A percentile compares a stretch with the other conserved stretches of the same genome.
Conservation (phyloP, 164 flowering plant species). For the Hamamelis virginiana region DNA sequence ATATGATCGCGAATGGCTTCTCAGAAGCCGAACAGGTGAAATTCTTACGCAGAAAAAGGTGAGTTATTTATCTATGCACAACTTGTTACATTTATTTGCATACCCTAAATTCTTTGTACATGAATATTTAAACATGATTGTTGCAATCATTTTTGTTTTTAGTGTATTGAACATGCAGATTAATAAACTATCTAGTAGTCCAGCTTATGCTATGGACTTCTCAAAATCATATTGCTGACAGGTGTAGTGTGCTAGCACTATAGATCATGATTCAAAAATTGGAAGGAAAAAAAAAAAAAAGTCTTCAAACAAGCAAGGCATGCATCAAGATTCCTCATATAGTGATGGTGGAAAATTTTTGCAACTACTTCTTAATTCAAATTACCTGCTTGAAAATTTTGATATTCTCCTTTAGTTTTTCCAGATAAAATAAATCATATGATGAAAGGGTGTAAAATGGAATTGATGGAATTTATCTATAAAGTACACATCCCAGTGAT, state of each 20-base stretch:
- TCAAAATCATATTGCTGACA: background rate
- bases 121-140: background rate
- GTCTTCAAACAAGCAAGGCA: too few species aligned
- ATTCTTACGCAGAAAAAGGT: conserved; percentile 97
- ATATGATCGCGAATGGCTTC: conserved; percentile 93
- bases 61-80: background rate
- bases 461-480: too few species aligned
- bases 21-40: conserved; percentile 79
- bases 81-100: background rate
- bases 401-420: too few species aligned
- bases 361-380: too few species aligned
- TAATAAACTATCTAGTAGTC: background rate
- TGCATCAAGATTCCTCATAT: too few species aligned
- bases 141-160: background rate
- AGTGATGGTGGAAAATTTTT: too few species aligned
- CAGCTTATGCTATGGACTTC: background rate
- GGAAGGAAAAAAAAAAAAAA: too few species aligned
- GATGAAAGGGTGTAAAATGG: too few species aligned
- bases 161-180: background rate
- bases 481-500: too few species aligned
- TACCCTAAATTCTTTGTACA: background rate
- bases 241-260: background rate
- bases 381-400: too few species aligned
- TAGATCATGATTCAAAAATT: background rate
- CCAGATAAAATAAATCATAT: too few species aligned